phyloP scores from a whole-genome alignment of 768 basidiomycete species.

The Tricholoma furcatifolium region DNA sequence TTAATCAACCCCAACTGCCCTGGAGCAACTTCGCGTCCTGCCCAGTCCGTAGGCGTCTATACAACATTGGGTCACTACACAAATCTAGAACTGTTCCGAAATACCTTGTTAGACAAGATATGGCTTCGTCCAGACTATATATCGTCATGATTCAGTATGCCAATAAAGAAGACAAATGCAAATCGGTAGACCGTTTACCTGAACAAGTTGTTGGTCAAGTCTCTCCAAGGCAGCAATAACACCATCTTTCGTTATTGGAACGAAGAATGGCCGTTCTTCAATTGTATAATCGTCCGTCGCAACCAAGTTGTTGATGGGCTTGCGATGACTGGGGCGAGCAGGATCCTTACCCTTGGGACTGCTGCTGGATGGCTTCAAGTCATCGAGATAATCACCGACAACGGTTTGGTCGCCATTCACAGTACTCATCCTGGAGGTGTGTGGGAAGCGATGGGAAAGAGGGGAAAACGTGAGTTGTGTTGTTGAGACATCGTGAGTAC shows the following conservation, averaged over 20 bases:
- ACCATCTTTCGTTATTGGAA: constrained; percentile 66
- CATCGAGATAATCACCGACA: constrained; percentile 46
- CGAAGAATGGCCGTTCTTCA: constrained; percentile 67
- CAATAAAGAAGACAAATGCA: constrained; percentile 3
- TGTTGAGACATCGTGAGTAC: not conserved
- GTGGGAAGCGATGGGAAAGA: not conserved
- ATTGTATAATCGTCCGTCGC: constrained; percentile 47
- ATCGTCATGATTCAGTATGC: not conserved
- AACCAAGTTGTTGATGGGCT: constrained; percentile 37
- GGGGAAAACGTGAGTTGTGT: not conserved
- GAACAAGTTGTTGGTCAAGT: constrained; percentile 60
- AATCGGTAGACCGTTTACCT: constrained; percentile 30
- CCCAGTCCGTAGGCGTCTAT: constrained; percentile 64
- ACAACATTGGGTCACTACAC: not conserved
- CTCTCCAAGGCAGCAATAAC: constrained; percentile 67
- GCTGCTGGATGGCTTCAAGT: constrained; percentile 13
- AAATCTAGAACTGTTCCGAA: not conserved
- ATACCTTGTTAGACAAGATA: constrained; percentile 64
- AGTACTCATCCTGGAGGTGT: constrained; percentile 27
- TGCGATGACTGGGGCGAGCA: constrained; percentile 12
- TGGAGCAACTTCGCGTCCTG: constrained; percentile 68
- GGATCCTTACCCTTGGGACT: constrained; percentile 18
- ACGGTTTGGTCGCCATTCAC: constrained; percentile 41
- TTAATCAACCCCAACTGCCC: constrained; percentile 75
- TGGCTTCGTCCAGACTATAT: constrained; percentile 58